Base-by-base conservation (phyloP, 2,329 filamentous ascomycete genomes). In the Blumeria graminis region DNA sequence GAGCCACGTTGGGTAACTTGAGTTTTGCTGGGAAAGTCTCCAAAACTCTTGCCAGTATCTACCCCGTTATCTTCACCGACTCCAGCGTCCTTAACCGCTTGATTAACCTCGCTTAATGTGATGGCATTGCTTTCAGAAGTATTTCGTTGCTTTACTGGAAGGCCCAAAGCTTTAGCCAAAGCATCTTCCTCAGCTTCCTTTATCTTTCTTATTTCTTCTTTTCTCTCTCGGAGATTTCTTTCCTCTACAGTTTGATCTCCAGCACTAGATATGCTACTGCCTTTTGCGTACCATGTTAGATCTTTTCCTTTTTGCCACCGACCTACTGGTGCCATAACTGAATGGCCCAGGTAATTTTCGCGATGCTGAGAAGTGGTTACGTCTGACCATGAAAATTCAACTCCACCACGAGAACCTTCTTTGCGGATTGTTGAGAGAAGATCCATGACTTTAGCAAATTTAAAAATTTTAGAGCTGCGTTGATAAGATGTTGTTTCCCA, bases 371-470 rank as follows among this genome's bases (percentile, higher is more conserved):
- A 93, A 61, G 75, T 80, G 67, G 90, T 83, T 66, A 98, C 90
- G 63, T 95, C 88, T 61, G 90, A 85, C 92, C 92, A 96, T 71
- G 82, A 89, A 73, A 98, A 98, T 69, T 95, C 88, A 69, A 84
- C 84, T 66, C 92, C 92, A 65, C 92, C 92, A 62, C 92, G 83
- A 64, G 87, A 92, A 68, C 94, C 90, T 16, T 75, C 72, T 71
- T 98, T 96, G 65, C 89, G 86, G 60, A 98, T 84, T 45, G 85
- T 87, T 58, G 89, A 86, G 56, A 96, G 80, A 56, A 98, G 78
- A 76, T 98, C 92, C 92, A 98, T 95, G 33, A 38, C 38, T 3
- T 46, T 46, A 16, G 41, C 16, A 11, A 16, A 46, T 46, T 6
- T 1, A 9, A 16, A 13, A 6, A 46, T 16, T 13, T 46, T 16